These are phyloP conservation scores for Penicillium sp. DNA, from an alignment of 2,329 filamentous ascomycete species.

Conservation along the genomic window DNA sequence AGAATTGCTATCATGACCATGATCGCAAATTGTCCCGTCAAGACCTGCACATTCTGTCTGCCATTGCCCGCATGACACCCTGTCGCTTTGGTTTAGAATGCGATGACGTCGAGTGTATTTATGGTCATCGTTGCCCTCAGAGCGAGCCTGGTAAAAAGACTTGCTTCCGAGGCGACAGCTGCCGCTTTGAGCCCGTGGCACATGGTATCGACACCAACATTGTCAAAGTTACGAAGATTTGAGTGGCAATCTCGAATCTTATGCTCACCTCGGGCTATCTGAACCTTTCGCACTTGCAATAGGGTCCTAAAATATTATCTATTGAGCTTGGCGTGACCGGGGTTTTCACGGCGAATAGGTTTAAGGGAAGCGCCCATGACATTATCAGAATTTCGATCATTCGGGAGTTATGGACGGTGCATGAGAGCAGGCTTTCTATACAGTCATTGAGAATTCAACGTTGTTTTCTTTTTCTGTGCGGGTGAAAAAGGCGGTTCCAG, in stretches of 20 bases:
- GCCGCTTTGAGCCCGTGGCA: conserved; percentile 56
- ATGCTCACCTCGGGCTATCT: neutral
- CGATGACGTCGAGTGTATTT: conserved; percentile 60
- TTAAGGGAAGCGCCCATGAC: conserved; percentile 1
- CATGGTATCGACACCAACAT: conserved; percentile 58
- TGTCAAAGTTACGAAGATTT: conserved; percentile 52
- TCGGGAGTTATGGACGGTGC: conserved; percentile 7
- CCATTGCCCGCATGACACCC: conserved; percentile 62
- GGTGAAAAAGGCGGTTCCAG: conserved; percentile 1
- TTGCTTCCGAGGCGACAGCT: conserved; percentile 58
- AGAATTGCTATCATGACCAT: conserved; percentile 55
- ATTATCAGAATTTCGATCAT: conserved; percentile 1
- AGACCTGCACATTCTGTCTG: conserved; percentile 54
- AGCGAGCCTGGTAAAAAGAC: conserved; percentile 50
- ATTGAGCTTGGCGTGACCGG: conserved; percentile 6
- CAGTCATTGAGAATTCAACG: neutral
- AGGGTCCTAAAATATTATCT: conserved; percentile 3
- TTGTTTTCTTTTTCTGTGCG: neutral
- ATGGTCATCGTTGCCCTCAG: conserved; percentile 61
- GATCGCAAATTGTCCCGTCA: conserved; percentile 52
- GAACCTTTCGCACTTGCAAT: conserved; percentile 3
- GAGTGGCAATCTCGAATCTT: conserved; percentile 6
- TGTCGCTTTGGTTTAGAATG: conserved; percentile 58
- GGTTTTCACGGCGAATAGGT: neutral
- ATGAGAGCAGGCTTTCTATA: conserved; percentile 1